phyloP scores from a whole-genome alignment of 2,329 filamentous ascomycete species.

The Fusarium sp. region DNA sequence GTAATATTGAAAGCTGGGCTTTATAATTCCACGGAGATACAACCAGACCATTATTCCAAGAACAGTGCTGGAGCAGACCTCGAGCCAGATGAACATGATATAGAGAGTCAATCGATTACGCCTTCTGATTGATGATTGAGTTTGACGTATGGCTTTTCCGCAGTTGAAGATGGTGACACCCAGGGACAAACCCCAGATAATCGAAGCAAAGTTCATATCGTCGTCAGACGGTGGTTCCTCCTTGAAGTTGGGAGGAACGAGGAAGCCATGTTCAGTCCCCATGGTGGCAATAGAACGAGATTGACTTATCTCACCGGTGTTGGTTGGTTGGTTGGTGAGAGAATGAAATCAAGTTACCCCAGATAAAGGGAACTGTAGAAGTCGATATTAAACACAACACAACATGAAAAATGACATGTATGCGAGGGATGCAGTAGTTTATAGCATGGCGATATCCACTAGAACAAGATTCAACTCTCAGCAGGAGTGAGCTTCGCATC shows the following conservation, averaged over 20 bases:
- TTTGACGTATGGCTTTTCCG: slow-evolving; percentile 39
- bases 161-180: slow-evolving; percentile 42
- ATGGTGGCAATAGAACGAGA: slow-evolving; percentile 2
- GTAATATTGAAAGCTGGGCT: slow-evolving; percentile 49
- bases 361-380: slow-evolving; percentile 5
- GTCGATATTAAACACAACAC: neutral
- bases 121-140: slow-evolving; percentile 25
- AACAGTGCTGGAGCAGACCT: slow-evolving; percentile 37
- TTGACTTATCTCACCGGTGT: neutral
- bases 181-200: slow-evolving; percentile 42
- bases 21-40: slow-evolving; percentile 35
- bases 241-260: slow-evolving; percentile 37
- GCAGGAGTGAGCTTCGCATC: neutral
- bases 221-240: slow-evolving; percentile 16
- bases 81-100: slow-evolving; percentile 36
- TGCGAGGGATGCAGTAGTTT: slow-evolving; percentile 12
- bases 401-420: neutral
- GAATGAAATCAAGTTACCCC: neutral
- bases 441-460: neutral
- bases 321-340: neutral
- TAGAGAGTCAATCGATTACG: slow-evolving; percentile 39
- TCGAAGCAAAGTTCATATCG: slow-evolving; percentile 44
- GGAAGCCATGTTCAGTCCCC: slow-evolving; percentile 34
- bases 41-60: slow-evolving; percentile 42
- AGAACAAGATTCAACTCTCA: neutral